phyloP scores from a whole-genome alignment of 2,329 filamentous ascomycete genomes.

The Fusarium miscanthi region DNA sequence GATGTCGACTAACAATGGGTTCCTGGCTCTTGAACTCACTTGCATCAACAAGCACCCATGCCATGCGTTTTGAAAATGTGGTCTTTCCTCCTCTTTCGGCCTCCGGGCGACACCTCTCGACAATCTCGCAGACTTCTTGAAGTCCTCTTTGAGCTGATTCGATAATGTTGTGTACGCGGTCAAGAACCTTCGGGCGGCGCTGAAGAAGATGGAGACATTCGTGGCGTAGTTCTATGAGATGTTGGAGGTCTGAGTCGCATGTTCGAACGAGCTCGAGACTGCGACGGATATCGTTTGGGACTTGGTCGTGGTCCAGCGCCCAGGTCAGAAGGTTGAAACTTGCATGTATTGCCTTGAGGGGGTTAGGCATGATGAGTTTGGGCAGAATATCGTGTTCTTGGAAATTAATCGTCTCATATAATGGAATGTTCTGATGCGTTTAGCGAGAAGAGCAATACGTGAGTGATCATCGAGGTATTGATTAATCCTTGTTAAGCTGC shows the following conservation, averaged over 20 bases:
- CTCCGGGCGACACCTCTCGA: constrained; percentile 47
- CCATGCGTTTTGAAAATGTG: constrained; percentile 33
- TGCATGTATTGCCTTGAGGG: constrained; percentile 18
- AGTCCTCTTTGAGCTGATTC: constrained; percentile 43
- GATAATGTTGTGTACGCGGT: constrained; percentile 47
- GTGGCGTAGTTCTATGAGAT: constrained; percentile 49
- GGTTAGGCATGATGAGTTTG: constrained; percentile 16
- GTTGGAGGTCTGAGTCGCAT: constrained; percentile 48
- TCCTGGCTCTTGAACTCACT: constrained; percentile 44
- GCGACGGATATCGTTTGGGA: constrained; percentile 43
- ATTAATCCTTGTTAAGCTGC: background rate
- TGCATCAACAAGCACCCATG: constrained; percentile 43
- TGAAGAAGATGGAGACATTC: constrained; percentile 43
- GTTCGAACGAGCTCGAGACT: constrained; percentile 49
- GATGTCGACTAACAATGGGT: constrained; percentile 44
- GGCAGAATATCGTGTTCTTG: no score
- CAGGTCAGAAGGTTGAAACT: constrained; percentile 29
- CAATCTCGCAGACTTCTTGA: constrained; percentile 43
- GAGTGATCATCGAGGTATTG: background rate
- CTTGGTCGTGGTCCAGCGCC: constrained; percentile 40
- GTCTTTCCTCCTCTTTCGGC: constrained; percentile 31
- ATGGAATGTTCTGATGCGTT: background rate
- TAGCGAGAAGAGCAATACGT: background rate
- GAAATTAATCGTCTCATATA: no score
- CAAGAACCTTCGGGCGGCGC: constrained; percentile 40